Percentiles rank a stretch among this genome's conserved stretches.
Conservation (phyloP, 768 basidiomycete species). For the Tricholoma flavovirens region DNA sequence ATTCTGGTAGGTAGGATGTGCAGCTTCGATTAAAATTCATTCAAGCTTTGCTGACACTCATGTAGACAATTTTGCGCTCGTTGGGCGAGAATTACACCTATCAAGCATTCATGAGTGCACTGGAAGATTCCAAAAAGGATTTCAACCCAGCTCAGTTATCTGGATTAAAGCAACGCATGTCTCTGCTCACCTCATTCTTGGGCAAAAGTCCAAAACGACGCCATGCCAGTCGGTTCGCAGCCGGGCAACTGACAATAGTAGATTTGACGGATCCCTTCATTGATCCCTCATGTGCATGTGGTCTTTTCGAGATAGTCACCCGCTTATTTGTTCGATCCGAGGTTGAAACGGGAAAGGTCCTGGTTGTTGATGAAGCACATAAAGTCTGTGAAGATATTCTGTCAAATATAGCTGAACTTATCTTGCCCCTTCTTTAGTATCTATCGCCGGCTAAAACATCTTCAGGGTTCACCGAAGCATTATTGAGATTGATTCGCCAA, state of each 20-base stretch:
- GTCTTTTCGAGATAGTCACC: constrained; percentile 63
- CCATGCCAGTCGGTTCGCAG: constrained; percentile 35
- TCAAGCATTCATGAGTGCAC: constrained; percentile 37
- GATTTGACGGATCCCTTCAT: constrained; percentile 74
- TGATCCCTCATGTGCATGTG: constrained; percentile 60
- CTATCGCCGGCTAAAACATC: constrained; percentile 41
- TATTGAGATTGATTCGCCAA: constrained; percentile 57
- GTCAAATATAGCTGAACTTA: not conserved
- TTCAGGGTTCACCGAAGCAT: constrained; percentile 50
- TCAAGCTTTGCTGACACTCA: constrained; percentile 1
- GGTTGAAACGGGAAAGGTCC: constrained; percentile 57
- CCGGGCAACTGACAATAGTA: constrained; percentile 59
- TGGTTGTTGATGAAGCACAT: constrained; percentile 73
- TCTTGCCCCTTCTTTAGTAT: constrained; percentile 40
- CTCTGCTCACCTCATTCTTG: constrained; percentile 54
- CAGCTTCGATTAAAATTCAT: not conserved
- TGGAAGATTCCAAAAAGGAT: constrained; percentile 40
- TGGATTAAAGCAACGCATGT: constrained; percentile 59
- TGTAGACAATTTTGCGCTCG: constrained; percentile 52
- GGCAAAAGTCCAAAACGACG: constrained; percentile 20
- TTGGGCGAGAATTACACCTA: constrained; percentile 58
- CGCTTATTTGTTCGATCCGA: constrained; percentile 59
- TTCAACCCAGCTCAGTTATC: constrained; percentile 54
- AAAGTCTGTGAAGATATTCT: constrained; percentile 37
- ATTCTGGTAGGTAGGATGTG: constrained; percentile 46